Base-by-base conservation (phyloP, 164 flowering plant genomes). In the Dillenia turbinata region DNA sequence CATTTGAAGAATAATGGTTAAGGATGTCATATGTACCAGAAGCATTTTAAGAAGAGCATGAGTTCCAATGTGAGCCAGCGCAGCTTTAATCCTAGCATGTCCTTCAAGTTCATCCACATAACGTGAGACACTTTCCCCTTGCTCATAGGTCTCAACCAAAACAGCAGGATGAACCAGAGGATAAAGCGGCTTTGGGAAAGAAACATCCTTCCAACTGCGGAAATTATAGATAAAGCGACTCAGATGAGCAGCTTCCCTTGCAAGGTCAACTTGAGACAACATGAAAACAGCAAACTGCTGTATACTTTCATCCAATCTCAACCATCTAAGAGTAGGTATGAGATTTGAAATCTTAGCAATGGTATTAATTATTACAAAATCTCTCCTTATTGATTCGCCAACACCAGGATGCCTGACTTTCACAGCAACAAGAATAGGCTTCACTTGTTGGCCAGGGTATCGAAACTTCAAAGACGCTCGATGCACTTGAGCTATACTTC, bases 121-220 rank as follows among this genome's bases (percentile, higher is more conserved):
- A 68, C 76, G 80, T 0, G 94, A 65, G 44, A 90, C 90, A 77
- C 90, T 71, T 72, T 88, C 87, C 48, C 97, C 97, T 26, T 78
- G 87, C 75, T 88, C 94, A 81, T 78, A 88, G 43, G 86, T 83
- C 77, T 88, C 94, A 66, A 88, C 94, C 77, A 88, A 72, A 65
- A 90, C 94, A 68, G 92, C 92, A 71, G 97, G 97, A 78, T 90
- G 97, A 33, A 90, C 92, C 49, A 86, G 81, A 2, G 96, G 96
- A 71, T 85, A 87, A 11, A 90, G 77, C 62, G 94, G 97, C 69
- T 82, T 90, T 3, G 94, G 94, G 61, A 90, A 90, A 49, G 97
- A 90, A 56, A 90, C 97, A 78, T 90, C 79, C 66, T 73, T 88
- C 97, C 92, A 90, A 12, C 76, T 71, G 9, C 94, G 80, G 71